These are phyloP conservation scores for Cucumis melo DNA, from an alignment of 306 rosid species.

Conservation along the genomic window DNA sequence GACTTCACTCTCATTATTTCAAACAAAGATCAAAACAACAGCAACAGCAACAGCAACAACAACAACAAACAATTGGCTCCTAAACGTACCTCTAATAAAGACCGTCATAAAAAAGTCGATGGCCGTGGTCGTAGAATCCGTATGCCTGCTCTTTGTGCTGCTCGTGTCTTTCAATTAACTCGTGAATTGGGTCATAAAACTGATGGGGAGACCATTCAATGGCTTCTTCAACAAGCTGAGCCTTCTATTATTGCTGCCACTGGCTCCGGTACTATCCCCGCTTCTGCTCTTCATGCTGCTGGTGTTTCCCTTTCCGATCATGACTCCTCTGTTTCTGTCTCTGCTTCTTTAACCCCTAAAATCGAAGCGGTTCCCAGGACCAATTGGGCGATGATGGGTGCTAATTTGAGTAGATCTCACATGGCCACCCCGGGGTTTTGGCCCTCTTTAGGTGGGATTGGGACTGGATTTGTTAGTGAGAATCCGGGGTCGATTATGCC, in stretches of 20 bases:
- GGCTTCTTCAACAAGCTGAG: conserved; percentile 45
- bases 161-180: conserved; percentile 41
- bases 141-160: conserved; percentile 51
- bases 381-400: conserved; percentile 28
- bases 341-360: conserved; percentile 21
- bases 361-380: conserved; percentile 13
- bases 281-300: conserved; percentile 18
- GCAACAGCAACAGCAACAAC: background rate
- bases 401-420: conserved; percentile 24
- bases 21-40: conserved; percentile 21
- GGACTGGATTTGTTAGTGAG: conserved; percentile 19
- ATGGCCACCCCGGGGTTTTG: conserved; percentile 18
- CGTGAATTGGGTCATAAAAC: conserved; percentile 38
- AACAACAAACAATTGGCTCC: conserved; percentile 18
- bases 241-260: conserved; percentile 43
- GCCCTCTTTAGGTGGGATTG: conserved; percentile 20
- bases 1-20: conserved; percentile 25
- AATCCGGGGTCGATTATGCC: conserved; percentile 19
- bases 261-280: conserved; percentile 35
- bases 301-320: conserved; percentile 34
- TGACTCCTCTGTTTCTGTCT: conserved; percentile 30
- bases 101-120: conserved; percentile 45
- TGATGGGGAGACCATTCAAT: conserved; percentile 44
- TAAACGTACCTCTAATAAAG: conserved; percentile 33
- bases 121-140: conserved; percentile 46